A percentile compares a stretch with the other conserved stretches of the same genome.
Evolutionary conservation across 2,329 filamentous ascomycete species (phyloP).

Genomic region (Coniochaeta hoffmannii): DNA sequence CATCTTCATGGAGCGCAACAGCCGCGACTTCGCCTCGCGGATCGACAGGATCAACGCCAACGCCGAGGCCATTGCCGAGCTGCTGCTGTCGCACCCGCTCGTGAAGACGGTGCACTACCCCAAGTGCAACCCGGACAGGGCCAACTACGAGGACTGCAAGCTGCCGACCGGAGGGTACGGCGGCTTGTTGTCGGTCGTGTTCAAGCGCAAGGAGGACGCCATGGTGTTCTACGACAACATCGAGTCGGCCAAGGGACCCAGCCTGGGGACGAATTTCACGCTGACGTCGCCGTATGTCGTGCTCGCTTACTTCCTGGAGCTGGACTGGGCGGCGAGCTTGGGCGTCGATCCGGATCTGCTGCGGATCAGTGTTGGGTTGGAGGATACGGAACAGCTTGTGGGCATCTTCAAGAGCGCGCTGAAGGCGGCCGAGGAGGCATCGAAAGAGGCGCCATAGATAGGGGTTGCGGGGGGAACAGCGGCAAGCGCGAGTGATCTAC

Average conservation of each 20-base stretch:
- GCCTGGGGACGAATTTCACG: conserved; percentile 94
- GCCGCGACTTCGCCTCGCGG: conserved; percentile 77
- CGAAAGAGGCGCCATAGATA: neutral
- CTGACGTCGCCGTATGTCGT: conserved; percentile 86
- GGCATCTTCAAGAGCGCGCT: conserved; percentile 63
- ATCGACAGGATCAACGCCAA: conserved; percentile 81
- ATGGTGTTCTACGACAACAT: conserved; percentile 78
- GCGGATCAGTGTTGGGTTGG: conserved; percentile 82
- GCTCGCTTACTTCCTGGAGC: conserved; percentile 81
- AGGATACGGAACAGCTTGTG: conserved; percentile 63
- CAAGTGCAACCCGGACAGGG: conserved; percentile 61
- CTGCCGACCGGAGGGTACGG: conserved; percentile 77
- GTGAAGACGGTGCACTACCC: conserved; percentile 85
- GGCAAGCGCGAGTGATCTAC: too few species aligned
- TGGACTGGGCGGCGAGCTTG: conserved; percentile 81
- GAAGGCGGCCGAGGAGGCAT: conserved; percentile 38
- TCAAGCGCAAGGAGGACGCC: conserved; percentile 62
- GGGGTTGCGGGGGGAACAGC: too few species aligned
- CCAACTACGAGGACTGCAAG: conserved; percentile 72
- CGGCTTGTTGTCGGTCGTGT: conserved; percentile 78
- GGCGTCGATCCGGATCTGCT: conserved; percentile 77
- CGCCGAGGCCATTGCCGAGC: conserved; percentile 72
- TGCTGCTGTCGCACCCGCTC: conserved; percentile 51
- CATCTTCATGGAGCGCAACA: conserved; percentile 93
- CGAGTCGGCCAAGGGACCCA: conserved; percentile 87